Evolutionary conservation across 1,284 basidiomycete species (phyloP).

Genomic region (Tausonia pullulans): DNA sequence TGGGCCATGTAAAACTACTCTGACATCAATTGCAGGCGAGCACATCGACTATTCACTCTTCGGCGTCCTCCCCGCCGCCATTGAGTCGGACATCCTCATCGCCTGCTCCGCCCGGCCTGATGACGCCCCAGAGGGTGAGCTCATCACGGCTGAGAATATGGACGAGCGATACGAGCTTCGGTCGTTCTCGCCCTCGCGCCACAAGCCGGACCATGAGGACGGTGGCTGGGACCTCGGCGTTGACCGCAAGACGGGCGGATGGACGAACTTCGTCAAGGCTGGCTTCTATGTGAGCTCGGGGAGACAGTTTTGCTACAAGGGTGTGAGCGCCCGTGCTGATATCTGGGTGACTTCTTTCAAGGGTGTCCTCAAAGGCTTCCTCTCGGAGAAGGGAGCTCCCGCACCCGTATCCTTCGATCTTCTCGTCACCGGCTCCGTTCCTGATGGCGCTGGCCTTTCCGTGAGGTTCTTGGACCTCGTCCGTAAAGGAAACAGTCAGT

Average conservation of each 20-base stretch:
- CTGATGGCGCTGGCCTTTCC: constrained; percentile 70
- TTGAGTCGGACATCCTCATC: constrained; percentile 74
- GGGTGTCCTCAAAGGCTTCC: constrained; percentile 63
- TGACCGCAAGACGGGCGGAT: constrained; percentile 54
- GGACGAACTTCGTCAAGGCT: constrained; percentile 77
- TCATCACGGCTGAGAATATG: constrained; percentile 48
- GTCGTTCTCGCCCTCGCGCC: constrained; percentile 45
- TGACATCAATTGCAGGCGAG: constrained; percentile 47
- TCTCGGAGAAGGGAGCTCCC: constrained; percentile 32
- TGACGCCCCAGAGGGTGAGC: constrained; percentile 18
- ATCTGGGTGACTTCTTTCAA: constrained; percentile 24
- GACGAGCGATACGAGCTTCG: constrained; percentile 48
- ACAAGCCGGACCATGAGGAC: constrained; percentile 26
- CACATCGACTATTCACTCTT: constrained; percentile 76
- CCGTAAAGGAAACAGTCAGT: not conserved
- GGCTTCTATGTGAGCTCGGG: not conserved
- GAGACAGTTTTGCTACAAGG: not conserved
- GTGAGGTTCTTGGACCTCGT: constrained; percentile 36
- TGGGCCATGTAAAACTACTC: not conserved
- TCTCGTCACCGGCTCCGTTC: constrained; percentile 64
- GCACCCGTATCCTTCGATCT: constrained; percentile 41
- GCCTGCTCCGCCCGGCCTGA: constrained; percentile 48
- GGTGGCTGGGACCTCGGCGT: constrained; percentile 62
- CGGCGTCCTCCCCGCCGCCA: constrained; percentile 68
- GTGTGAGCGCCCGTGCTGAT: not conserved